phyloP scores from a whole-genome alignment of 805 yeast species.

The Pichia thaimueangensis region DNA sequence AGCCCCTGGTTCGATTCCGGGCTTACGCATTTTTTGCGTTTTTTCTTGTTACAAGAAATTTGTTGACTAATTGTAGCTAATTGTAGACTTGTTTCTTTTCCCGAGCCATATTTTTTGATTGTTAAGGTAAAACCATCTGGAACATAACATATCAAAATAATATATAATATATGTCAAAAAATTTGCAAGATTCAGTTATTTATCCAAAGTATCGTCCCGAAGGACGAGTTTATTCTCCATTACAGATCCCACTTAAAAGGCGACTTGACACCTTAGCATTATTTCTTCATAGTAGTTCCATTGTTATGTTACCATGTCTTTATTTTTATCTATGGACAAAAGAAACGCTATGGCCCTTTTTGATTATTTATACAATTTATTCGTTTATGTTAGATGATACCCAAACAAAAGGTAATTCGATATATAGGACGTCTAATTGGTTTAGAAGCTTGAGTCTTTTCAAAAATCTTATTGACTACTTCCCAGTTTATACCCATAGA shows the following conservation, averaged over 20 bases:
- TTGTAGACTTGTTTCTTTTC: background rate
- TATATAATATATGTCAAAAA: background rate
- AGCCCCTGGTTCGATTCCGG: slow-evolving; percentile 28
- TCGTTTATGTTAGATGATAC: slow-evolving; percentile 58
- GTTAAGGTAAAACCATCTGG: background rate
- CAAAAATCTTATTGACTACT: slow-evolving; percentile 69
- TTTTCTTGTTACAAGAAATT: too few relatives aligned
- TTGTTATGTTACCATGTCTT: slow-evolving; percentile 50
- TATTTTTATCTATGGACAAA: slow-evolving; percentile 54
- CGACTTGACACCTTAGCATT: slow-evolving; percentile 64
- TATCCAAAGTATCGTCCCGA: slow-evolving; percentile 12
- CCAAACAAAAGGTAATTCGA: slow-evolving; percentile 67
- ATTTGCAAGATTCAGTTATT: background rate
- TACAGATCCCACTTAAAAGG: slow-evolving; percentile 41
- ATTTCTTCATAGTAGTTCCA: slow-evolving; percentile 66
- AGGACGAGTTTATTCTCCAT: slow-evolving; percentile 34
- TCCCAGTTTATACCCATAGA: slow-evolving; percentile 70
- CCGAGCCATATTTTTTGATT: background rate
- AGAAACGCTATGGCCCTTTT: slow-evolving; percentile 49
- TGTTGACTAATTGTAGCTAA: background rate
- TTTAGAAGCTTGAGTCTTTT: slow-evolving; percentile 55
- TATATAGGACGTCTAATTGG: slow-evolving; percentile 47
- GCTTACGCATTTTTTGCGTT: slow-evolving; percentile 19
- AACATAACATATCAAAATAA: background rate
- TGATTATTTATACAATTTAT: slow-evolving; percentile 55